Percentiles rank a stretch among this genome's conserved stretches.
phyloP scores from a whole-genome alignment of 2,329 filamentous ascomycete genomes.

The Fusarium pilosicola region DNA sequence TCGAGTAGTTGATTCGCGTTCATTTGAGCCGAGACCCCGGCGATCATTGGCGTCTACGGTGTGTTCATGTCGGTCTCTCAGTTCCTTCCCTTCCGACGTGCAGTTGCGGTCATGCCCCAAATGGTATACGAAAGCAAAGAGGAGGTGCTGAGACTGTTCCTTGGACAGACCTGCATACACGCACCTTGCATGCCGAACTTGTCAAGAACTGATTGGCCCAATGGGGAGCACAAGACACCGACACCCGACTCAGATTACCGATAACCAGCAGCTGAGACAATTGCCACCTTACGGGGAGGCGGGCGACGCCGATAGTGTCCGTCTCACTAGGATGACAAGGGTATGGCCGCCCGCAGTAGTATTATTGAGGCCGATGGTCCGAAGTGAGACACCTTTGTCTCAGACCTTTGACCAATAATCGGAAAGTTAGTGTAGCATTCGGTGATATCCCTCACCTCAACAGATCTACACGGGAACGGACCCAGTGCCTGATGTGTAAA shows the following conservation, averaged over 20 bases:
- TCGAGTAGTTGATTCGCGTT: background rate
- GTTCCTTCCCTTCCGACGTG: background rate
- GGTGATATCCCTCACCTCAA: background rate
- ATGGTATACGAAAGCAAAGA: background rate
- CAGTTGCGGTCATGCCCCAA: background rate
- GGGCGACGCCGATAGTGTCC: background rate
- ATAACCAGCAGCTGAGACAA: background rate
- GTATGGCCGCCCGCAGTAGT: background rate
- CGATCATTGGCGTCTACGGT: background rate
- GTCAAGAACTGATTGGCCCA: background rate
- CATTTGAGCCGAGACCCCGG: background rate
- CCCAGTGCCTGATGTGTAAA: background rate
- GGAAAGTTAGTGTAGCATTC: fast-evolving
- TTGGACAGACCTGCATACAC: background rate
- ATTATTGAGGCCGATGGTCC: background rate
- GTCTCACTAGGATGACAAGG: background rate
- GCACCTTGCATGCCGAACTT: background rate
- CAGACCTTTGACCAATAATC: background rate
- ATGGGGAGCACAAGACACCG: background rate
- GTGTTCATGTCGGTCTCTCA: background rate
- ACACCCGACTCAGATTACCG: background rate
- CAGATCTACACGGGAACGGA: background rate
- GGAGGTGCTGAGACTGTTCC: background rate
- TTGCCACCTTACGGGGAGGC: background rate
- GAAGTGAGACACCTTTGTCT: background rate